A percentile compares a stretch with the other conserved stretches of the same genome.
Evolutionary conservation across 2,329 filamentous ascomycete species (phyloP).

Genomic region (Simplicillium sp.): DNA sequence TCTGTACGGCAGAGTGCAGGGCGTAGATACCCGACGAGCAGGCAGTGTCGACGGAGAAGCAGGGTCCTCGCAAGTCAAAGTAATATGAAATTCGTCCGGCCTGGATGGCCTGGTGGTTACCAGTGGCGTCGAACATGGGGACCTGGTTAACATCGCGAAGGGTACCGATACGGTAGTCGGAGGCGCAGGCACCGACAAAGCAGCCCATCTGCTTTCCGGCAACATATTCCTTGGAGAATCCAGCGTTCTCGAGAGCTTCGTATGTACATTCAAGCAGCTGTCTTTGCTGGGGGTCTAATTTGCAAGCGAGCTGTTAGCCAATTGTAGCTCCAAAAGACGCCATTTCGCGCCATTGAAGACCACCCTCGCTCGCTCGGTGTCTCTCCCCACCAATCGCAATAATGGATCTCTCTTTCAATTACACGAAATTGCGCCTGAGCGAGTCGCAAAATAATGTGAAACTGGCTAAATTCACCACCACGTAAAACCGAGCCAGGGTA

Average conservation of each 20-base stretch:
- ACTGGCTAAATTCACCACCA: no score
- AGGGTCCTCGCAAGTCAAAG: slow-evolving; percentile 44
- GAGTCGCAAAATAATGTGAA: neutral
- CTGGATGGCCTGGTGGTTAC: slow-evolving; percentile 39
- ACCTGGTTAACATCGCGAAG: slow-evolving; percentile 35
- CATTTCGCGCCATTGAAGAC: no score
- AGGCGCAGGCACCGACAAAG: slow-evolving; percentile 36
- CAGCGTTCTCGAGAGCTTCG: slow-evolving; percentile 44
- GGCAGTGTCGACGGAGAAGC: slow-evolving; percentile 41
- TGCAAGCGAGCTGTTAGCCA: neutral
- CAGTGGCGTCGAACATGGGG: slow-evolving; percentile 42
- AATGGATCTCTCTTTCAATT: no score
- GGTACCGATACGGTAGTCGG: slow-evolving; percentile 37
- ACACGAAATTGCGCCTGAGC: neutral
- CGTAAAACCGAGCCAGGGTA: no score
- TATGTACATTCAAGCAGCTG: slow-evolving; percentile 43
- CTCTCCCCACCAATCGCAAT: no score
- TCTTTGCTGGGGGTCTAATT: slow-evolving; percentile 40
- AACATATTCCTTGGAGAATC: slow-evolving; percentile 33
- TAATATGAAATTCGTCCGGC: slow-evolving; percentile 46
- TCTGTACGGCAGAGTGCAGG: slow-evolving; percentile 39
- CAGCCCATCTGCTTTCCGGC: slow-evolving; percentile 39
- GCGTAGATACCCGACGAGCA: slow-evolving; percentile 42
- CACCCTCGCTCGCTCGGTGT: no score
- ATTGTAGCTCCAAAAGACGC: neutral